These are phyloP conservation scores for Carallia brachiata DNA, from an alignment of 345 rosid genomes.

Conservation along the genomic window DNA sequence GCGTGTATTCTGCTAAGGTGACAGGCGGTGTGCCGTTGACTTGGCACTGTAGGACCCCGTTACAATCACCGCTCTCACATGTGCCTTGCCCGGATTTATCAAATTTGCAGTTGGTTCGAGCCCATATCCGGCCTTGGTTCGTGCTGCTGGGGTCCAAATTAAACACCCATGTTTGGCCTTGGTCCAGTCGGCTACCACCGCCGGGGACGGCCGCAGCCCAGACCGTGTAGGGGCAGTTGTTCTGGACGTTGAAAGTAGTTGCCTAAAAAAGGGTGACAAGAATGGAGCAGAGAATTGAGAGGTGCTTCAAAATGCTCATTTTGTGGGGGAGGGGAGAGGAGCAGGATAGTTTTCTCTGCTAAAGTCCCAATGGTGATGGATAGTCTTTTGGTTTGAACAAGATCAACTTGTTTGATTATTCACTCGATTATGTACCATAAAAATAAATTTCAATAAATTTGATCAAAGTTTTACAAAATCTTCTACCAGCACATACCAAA, in stretches of 20 bases:
- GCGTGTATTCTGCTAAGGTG: conserved; percentile 17
- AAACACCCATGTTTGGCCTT: neutral
- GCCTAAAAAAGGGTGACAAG: conserved; percentile 5
- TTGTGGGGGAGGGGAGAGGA: neutral
- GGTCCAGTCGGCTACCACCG: neutral
- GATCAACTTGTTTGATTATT: too few species aligned
- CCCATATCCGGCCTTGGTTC: conserved; percentile 11
- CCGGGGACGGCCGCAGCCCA: too few species aligned
- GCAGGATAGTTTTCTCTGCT: too few species aligned
- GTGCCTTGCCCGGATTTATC: neutral
- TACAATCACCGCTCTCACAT: conserved; percentile 22
- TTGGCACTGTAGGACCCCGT: neutral
- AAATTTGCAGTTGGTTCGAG: conserved; percentile 19
- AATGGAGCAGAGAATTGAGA: conserved; percentile 4
- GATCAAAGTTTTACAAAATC: too few species aligned
- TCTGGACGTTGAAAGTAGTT: too few species aligned
- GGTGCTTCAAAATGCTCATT: neutral
- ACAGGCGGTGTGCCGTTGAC: neutral
- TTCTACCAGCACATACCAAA: too few species aligned
- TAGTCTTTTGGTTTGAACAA: neutral
- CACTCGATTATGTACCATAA: too few species aligned
- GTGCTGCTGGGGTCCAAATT: neutral
- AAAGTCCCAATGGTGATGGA: too few species aligned
- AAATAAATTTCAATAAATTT: too few species aligned
- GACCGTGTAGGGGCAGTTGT: too few species aligned